These are phyloP conservation scores for Primulina eburnea DNA, from an alignment of 257 asterid genomes.

Conservation along the genomic window DNA sequence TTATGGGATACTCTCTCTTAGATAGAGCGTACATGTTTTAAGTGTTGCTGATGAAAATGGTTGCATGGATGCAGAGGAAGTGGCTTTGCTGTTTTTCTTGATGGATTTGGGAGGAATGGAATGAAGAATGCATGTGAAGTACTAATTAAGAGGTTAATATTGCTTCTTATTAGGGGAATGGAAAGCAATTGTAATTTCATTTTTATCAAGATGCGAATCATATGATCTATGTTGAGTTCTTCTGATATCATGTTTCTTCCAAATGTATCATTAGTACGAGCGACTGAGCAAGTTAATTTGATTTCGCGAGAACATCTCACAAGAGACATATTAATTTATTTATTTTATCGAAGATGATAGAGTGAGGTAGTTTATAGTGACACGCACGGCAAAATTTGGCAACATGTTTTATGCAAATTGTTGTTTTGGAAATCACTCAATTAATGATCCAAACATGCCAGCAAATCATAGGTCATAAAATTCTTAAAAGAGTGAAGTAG, in stretches of 20 bases:
- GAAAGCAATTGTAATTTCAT: background rate
- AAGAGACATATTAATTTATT: too few species aligned
- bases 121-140: background rate
- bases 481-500: too few species aligned
- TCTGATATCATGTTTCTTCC: background rate
- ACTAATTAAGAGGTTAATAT: background rate
- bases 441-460: too few species aligned
- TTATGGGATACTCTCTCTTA: background rate
- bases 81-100: slow-evolving; percentile 41
- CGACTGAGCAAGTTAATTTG: background rate
- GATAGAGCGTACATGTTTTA: background rate
- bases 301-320: too few species aligned
- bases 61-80: slow-evolving; percentile 34
- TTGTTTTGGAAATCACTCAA: too few species aligned
- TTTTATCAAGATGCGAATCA: background rate
- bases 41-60: slow-evolving; percentile 14
- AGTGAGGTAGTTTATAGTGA: too few species aligned
- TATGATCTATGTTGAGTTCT: background rate
- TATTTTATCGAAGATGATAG: too few species aligned
- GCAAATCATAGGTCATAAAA: too few species aligned
- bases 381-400: too few species aligned
- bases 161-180: background rate
- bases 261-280: background rate
- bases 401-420: too few species aligned
- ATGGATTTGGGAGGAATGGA: slow-evolving; percentile 24